Evolutionary conservation across 2,329 filamentous ascomycete genomes (phyloP), one percentile per base, ranked within the genome.

Genomic region (Exophiala sp.): DNA sequence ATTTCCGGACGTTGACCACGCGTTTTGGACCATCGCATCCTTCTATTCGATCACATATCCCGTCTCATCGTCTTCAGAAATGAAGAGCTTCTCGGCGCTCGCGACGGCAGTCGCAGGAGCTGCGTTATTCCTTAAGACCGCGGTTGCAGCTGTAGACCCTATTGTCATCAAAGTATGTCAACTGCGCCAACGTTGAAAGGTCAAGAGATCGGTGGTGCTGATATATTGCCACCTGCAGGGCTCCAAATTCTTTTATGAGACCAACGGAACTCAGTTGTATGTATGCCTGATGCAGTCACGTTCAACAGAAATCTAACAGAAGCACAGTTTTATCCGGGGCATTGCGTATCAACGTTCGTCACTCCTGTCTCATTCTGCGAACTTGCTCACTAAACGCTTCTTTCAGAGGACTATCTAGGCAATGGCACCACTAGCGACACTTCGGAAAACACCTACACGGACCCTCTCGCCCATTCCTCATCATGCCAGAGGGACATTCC

Each of bases 211-310:
- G 18, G 32, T 6, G 10, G 44, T 45, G 55, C 58, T 51, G 51
- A 41, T 44, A 57, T 18, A 62, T 66, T 62, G 6, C 39, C 16
- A 29, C 52, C 40, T 57, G 52, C 66, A 86, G 82, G 86, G 89
- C 64, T 82, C 82, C 69, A 91, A 94, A 74, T 92, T 96, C 80
- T 96, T 95, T 80, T 91, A 88, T 78, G 81, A 88, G 72, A 88
- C 86, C 71, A 88, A 86, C 71, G 86, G 86, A 65, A 86, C 84
- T 20, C 82, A 89, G 75, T 89, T 88, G 78, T 84, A 74, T 66
- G 75, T 62, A 12, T 62, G 68, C 63, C 39, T 58, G 42, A 34
- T 5, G 36, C 6, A 35, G 2, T n/a, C 16, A 14, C 6, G 32
- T 14, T 33, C 16, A 11, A 34, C 5, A 42, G 46, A 12, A n/a